Conservation (phyloP, 2,329 filamentous ascomycete species). For the Pestalotiopsis fici region DNA sequence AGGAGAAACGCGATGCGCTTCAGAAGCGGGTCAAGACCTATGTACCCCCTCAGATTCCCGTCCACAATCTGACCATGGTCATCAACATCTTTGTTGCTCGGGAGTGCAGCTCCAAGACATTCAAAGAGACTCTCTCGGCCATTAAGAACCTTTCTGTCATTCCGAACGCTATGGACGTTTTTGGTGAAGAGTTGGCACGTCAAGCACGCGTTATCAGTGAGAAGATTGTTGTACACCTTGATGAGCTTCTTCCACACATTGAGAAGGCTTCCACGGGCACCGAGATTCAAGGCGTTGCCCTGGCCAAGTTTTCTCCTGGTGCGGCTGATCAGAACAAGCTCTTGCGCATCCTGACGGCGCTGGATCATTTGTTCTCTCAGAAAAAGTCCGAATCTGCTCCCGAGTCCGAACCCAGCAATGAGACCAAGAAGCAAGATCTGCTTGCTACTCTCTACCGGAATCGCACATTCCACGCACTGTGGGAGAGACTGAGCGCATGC, state of each 20-base stretch:
- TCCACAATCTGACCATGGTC: conserved; percentile 88
- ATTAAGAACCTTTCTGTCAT: conserved; percentile 97
- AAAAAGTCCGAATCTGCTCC: conserved; percentile 50
- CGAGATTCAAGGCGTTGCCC: conserved; percentile 90
- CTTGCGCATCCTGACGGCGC: conserved; percentile 84
- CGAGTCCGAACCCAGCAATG: conserved; percentile 52
- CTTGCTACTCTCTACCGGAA: conserved; percentile 89
- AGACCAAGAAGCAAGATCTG: conserved; percentile 76
- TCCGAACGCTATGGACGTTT: conserved; percentile 83
- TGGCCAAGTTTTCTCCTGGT: conserved; percentile 93
- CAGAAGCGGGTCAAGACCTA: conserved; percentile 60
- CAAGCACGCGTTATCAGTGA: conserved; percentile 85
- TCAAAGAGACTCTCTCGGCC: conserved; percentile 96
- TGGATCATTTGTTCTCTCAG: conserved; percentile 93
- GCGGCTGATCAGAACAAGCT: conserved; percentile 97
- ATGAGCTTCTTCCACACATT: conserved; percentile 84
- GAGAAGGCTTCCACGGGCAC: conserved; percentile 84
- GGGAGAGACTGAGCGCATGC: conserved; percentile 89
- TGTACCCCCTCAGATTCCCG: conserved; percentile 81
- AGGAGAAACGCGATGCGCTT: conserved; percentile 40
- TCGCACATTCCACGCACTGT: conserved; percentile 84
- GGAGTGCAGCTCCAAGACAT: conserved; percentile 96
- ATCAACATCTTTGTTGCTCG: conserved; percentile 94
- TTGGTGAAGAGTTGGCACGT: conserved; percentile 88
- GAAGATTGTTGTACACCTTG: conserved; percentile 81